phyloP scores from a whole-genome alignment of 352 stramenopile species.

The Elongisporangium anandrum region DNA sequence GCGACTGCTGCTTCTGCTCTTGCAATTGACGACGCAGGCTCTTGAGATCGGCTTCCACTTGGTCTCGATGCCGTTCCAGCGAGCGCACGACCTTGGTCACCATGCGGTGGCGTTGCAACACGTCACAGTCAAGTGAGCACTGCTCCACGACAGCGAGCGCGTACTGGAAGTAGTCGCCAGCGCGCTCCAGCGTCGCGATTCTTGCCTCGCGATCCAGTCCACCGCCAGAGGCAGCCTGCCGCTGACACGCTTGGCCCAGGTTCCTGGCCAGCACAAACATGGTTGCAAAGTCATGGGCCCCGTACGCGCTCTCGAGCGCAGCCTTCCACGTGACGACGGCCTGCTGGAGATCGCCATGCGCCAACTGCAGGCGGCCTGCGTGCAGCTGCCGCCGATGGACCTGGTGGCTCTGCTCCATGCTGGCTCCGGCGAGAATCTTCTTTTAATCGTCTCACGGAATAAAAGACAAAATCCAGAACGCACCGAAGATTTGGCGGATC shows the following conservation, averaged over 20 bases:
- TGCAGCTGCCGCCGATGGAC: not conserved
- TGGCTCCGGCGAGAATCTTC: not conserved
- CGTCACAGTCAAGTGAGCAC: constrained; percentile 18
- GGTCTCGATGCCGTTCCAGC: constrained; percentile 11
- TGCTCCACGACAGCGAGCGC: constrained; percentile 40
- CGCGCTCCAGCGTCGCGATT: constrained; percentile 15
- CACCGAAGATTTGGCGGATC: not conserved
- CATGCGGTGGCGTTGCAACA: constrained; percentile 16
- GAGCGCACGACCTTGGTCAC: constrained; percentile 23
- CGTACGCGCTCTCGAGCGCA: constrained; percentile 43
- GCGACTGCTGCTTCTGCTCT: not conserved
- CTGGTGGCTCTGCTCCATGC: not conserved
- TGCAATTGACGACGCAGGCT: constrained; percentile 6
- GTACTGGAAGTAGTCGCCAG: constrained; percentile 38
- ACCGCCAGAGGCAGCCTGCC: constrained; percentile 10
- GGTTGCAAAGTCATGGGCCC: constrained; percentile 34
- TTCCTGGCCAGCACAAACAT: constrained; percentile 73
- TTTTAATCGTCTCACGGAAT: not conserved
- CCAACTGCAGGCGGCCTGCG: constrained; percentile 28
- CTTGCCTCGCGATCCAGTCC: not conserved
- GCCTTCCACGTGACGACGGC: constrained; percentile 47
- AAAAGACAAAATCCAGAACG: not conserved
- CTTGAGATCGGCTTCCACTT: constrained; percentile 11
- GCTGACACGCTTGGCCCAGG: constrained; percentile 43
- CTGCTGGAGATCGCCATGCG: constrained; percentile 20